phyloP scores from a whole-genome alignment of 441 rosid species.

The Erysimum pusillum region DNA sequence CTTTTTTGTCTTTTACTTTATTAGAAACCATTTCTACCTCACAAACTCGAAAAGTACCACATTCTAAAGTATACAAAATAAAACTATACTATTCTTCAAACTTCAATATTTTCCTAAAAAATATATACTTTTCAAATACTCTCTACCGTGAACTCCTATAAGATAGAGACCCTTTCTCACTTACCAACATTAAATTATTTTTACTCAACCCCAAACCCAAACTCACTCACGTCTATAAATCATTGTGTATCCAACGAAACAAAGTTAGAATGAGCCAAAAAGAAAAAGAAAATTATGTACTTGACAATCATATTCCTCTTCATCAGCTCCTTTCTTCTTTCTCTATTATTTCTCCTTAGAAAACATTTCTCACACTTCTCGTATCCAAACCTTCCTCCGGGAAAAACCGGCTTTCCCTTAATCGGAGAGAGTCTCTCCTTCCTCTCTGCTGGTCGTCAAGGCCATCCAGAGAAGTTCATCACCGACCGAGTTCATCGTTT shows the following conservation, averaged over 20 bases:
- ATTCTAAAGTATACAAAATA: too few relatives aligned
- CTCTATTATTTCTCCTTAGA: constrained; percentile 26
- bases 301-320: constrained; percentile 37
- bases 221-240: neutral
- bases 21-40: too few relatives aligned
- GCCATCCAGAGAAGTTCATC: constrained; percentile 51
- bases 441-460: constrained; percentile 50
- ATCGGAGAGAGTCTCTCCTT: constrained; percentile 52
- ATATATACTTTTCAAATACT: too few relatives aligned
- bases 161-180: too few relatives aligned
- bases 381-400: constrained; percentile 49
- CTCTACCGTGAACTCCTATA: too few relatives aligned
- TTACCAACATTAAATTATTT: too few relatives aligned
- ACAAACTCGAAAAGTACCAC: too few relatives aligned
- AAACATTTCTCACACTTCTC: constrained; percentile 40
- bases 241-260: neutral
- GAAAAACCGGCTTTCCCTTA: constrained; percentile 43
- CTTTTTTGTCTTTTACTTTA: too few relatives aligned
- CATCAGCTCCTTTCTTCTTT: constrained; percentile 32
- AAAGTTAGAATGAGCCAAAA: neutral
- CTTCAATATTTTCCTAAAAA: too few relatives aligned
- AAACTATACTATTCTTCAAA: too few relatives aligned
- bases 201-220: neutral
- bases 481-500: constrained; percentile 43
- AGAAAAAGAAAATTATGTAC: constrained; percentile 30